Evolutionary conservation across 176 grass and related monocot species (phyloP), one percentile per base, ranked within the genome.

Genomic region (Thalia dealbata): DNA sequence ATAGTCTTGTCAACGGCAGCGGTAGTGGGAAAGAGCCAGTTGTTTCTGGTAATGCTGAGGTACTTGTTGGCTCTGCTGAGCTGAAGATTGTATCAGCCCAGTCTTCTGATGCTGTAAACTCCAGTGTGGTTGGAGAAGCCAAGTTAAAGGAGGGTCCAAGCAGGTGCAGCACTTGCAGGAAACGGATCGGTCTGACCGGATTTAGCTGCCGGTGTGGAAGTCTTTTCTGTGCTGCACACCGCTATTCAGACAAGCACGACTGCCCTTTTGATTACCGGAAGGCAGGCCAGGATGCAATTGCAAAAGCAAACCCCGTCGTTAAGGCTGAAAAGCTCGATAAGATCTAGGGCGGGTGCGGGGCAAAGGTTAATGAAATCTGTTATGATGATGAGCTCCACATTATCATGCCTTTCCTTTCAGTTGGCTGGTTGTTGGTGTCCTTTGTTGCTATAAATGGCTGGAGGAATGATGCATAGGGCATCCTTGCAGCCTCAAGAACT

Each of bases 291-390:
- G 90, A 90, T 78, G 87, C 87, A 14, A 97, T 97, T 74, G 87
- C 95, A 32, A 97, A 97, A 82, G 95, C 95, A 25, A 97, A 97
- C 62, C 95, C 95, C 0, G 85, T 97, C 6, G 89, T 97, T 56
- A 97, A 91, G 76, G 90, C 90, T 5, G 95, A 97, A 69, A 97
- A 97, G 56, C 90, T 97, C 16, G 90, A 93, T 79, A 97, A 97
- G 76, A 97, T 97, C 67, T 97, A 96, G 73, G 73, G n/a, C n/a
- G n/a, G 64, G 38, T 22, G 28, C 22, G 65, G 0, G 67, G 13
- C 18, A 18, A 58, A 58, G 28, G 15, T 73, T n/a, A 8, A 58
- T 56, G 50, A 52, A 29, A 1, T 72, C 52, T 54, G 16, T 42
- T 68, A 32, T 35, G n/a, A 42, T 35, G n/a, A 42, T 42, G 32